A percentile compares a stretch with the other conserved stretches of the same genome.
Conservation (phyloP, 1,284 basidiomycete genomes). For the Erythrobasidium hasegawianum region DNA sequence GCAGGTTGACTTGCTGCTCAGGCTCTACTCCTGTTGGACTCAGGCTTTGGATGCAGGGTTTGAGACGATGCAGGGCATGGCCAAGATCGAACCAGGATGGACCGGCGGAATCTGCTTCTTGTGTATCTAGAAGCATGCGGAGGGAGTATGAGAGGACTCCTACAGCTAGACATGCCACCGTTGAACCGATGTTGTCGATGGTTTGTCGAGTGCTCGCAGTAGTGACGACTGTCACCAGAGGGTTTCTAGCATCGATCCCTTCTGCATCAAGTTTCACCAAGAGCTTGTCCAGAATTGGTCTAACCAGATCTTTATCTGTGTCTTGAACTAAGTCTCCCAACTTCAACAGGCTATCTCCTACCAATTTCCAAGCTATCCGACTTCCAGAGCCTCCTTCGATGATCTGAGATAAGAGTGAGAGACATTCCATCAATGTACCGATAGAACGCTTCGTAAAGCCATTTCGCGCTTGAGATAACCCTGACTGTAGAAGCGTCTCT, state of each 20-base stretch:
- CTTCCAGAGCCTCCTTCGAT: conserved; percentile 53
- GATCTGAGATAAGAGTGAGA: conserved; percentile 59
- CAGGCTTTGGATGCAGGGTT: conserved; percentile 54
- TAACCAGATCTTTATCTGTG: not conserved
- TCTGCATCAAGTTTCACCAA: conserved; percentile 38
- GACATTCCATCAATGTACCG: conserved; percentile 34
- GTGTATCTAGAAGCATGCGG: conserved; percentile 64
- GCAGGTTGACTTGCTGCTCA: conserved; percentile 52
- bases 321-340: conserved; percentile 26
- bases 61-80: conserved; percentile 54
- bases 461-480: conserved; percentile 60
- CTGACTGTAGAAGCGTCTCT: conserved; percentile 69
- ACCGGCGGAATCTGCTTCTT: conserved; percentile 58
- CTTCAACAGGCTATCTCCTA: conserved; percentile 68
- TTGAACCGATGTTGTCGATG: conserved; percentile 9
- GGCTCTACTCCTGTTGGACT: conserved; percentile 43
- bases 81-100: conserved; percentile 76
- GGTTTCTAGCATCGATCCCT: conserved; percentile 44
- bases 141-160: conserved; percentile 68
- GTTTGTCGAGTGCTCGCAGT: not conserved
- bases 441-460: conserved; percentile 57
- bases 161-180: conserved; percentile 45
- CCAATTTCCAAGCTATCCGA: conserved; percentile 78
- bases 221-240: conserved; percentile 37
- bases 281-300: not conserved